Evolutionary conservation across 495 filamentous ascomycete species (phyloP).

Genomic region (Lasiosphaeris hirsuta): DNA sequence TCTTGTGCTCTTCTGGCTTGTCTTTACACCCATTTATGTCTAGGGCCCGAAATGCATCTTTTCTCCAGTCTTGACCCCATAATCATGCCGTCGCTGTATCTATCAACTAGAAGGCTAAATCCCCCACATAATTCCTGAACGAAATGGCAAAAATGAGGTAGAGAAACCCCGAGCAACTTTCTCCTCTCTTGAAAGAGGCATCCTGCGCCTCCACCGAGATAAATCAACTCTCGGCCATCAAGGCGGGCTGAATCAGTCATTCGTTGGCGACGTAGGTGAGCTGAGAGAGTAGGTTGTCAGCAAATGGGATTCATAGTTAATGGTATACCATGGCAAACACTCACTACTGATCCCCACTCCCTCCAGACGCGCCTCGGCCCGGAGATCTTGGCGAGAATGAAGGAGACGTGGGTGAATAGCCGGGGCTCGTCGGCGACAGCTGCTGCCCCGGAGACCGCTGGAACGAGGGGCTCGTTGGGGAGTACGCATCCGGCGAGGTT

Average conservation of each 20-base stretch:
- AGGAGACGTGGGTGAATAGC: conserved; percentile 51
- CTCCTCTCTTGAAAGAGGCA: background rate
- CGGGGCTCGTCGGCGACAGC: conserved; percentile 51
- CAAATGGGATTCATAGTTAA: too few species aligned
- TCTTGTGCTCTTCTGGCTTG: background rate
- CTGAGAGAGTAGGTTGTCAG: conserved; percentile 20
- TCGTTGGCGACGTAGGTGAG: conserved; percentile 35
- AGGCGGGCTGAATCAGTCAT: conserved; percentile 22
- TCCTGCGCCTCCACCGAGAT: conserved; percentile 1
- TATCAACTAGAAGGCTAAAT: background rate
- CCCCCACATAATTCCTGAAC: background rate
- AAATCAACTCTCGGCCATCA: background rate
- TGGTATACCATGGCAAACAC: conserved; percentile 10
- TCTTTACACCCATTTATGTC: background rate
- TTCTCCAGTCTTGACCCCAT: background rate
- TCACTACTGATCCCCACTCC: conserved; percentile 36
- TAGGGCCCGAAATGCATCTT: background rate
- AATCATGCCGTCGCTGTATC: background rate
- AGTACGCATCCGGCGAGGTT: conserved; percentile 67
- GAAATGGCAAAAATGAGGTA: too few species aligned
- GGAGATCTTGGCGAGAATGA: conserved; percentile 44
- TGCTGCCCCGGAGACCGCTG: conserved; percentile 54
- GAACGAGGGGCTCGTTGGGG: conserved; percentile 72
- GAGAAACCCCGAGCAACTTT: too few species aligned
- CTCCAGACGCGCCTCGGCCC: conserved; percentile 29